Evolutionary conservation across 208 protist genomes (phyloP), one percentile per base, ranked within the genome.

Genomic region (Acanthamoeba divionensis): DNA sequence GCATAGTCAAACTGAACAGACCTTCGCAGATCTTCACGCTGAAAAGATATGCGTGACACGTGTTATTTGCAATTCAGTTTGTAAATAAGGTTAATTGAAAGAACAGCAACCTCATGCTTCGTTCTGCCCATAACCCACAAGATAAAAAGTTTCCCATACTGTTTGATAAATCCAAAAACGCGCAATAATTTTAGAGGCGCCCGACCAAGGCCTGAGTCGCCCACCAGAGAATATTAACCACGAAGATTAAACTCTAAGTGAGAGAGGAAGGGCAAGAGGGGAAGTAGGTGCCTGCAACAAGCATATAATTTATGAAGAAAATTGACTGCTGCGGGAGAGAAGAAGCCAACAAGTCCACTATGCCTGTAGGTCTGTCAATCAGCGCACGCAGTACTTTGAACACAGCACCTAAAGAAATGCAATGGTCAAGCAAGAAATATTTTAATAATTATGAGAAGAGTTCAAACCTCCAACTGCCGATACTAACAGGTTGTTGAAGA

Each of bases 301-400:
- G 50, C 15, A 83, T 63, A 38, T 83, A 83, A 63, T 83, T 83
- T 24, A 83, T 83, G 73, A 83, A 83, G 29, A 83, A 83, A 26
- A 83, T 18, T 15, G 73, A 83, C 41, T 83, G 73, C 50, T 83
- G 44, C 18, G 73, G 73, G 50, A 83, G 47, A 0, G 73, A 83
- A 13, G 44, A 54, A 7, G 73, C 73, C n/a, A 83, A 52, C 18
- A 83, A 52, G 50, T 26, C 7, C 0, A 83, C 44, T 8, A 83
- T n/a, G 38, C 45, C 50, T 9, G 73, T 26, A 15, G 73, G 73
- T 10, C 31, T 57, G 5, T 26, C 33, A 1, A 83, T 10, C 8
- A 83, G 21, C 6, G 47, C 45, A 15, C 63, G 41, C 15, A 83
- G 50, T 18, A 83, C 47, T 31, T 83, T 62, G 50, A 83, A 83